Evolutionary conservation across 352 stramenopile genomes (phyloP), one percentile per base, ranked within the genome.

Genomic region (Pythium brachiatum): DNA sequence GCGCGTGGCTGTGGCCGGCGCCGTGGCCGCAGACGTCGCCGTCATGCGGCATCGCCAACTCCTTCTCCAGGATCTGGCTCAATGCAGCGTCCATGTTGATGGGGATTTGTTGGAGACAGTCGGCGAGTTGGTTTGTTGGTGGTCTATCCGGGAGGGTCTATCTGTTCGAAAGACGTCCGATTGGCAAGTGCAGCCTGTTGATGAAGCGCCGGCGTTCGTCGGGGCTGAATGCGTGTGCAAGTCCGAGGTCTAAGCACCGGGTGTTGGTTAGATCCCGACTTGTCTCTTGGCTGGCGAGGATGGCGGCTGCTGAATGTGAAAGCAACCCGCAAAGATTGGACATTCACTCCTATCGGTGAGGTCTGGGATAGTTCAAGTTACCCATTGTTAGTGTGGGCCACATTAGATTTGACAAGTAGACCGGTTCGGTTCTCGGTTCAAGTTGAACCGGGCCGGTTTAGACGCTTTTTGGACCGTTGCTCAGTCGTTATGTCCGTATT

Each of bases 11-110:
- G 50, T 66, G 36, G 43, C 52, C 47, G 46, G 25, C 8, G 56
- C n/a, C 26, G 50, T 67, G 60, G 23, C 60, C 60, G 60, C 60
- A 67, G 18, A 61, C 60, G 46, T 67, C 60, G 60, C 60, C 60
- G 41, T 67, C 60, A 41, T 67, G 60, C 23, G 60, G 60, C 53
- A 67, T 39, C 44, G 60, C 52, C 31, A 67, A 43, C 53, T 67
- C 60, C 25, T 67, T 51, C 53, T 67, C 60, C 31, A 67, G 53
- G 60, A 67, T 67, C 32, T 67, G 58, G 36, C 52, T 60, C 41
- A 67, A 48, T 38, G 60, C 53, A n/a, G 41, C 60, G 60, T 67
- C 60, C 60, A 67, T 66, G n/a, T 15, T 29, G 9, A 0, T 43
- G 7, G 13, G 4, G 52, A 48, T 62, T 7, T 2, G 51, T 50